Percentiles rank a stretch among this genome's conserved stretches.
Evolutionary conservation across 202 grass and related monocot species (phyloP).

Genomic region (Panicum hallii): DNA sequence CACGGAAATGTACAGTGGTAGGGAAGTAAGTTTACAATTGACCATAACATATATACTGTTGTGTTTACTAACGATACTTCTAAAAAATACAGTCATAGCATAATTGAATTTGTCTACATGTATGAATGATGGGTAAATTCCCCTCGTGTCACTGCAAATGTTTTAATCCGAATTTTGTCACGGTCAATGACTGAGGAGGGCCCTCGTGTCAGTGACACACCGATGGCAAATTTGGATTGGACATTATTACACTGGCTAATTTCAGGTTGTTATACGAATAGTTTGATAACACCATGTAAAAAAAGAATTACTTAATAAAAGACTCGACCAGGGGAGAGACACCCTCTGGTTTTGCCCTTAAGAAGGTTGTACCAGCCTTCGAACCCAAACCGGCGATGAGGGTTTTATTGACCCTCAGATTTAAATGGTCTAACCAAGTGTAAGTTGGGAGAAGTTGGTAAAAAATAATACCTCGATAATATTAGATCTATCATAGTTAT

Average conservation of each 20-base stretch:
- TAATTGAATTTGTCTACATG: neutral
- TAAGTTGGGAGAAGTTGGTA: too few species aligned
- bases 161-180: neutral
- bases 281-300: neutral
- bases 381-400: too few species aligned
- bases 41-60: too few species aligned
- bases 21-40: neutral
- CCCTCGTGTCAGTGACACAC: neutral
- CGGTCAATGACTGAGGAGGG: neutral
- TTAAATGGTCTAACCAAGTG: too few species aligned
- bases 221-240: neutral
- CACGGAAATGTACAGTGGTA: neutral
- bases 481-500: neutral
- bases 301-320: neutral
- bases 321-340: too few species aligned
- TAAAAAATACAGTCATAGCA: neutral
- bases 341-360: too few species aligned
- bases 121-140: neutral
- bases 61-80: neutral
- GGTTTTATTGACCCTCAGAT: too few species aligned
- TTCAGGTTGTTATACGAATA: neutral
- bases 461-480: neutral
- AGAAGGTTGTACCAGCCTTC: too few species aligned
- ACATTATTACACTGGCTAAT: neutral
- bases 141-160: neutral